Percentiles rank a stretch among this genome's conserved stretches.
These are phyloP conservation scores for Talaromyces liani DNA, from an alignment of 495 filamentous ascomycete genomes.

Conservation along the genomic window DNA sequence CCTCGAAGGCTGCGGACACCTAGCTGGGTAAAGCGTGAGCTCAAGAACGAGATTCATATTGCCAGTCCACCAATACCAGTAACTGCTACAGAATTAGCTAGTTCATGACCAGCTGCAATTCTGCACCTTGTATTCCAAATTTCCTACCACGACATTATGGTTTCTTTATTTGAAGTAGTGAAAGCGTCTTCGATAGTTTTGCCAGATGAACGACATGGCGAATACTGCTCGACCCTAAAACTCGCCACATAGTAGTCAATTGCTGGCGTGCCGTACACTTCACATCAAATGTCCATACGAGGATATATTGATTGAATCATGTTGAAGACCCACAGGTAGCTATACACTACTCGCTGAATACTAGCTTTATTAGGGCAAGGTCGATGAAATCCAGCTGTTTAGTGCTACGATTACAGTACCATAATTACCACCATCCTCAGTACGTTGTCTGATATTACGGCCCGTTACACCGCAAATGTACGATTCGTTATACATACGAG, in stretches of 20 bases:
- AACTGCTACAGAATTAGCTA: too few species aligned
- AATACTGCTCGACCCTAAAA: too few species aligned
- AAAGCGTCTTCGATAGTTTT: too few species aligned
- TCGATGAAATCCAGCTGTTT: not conserved
- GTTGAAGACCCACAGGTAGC: not conserved
- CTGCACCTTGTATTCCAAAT: not conserved
- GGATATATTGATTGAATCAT: too few species aligned
- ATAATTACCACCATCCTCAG: not conserved
- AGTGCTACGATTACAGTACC: not conserved
- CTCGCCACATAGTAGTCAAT: too few species aligned
- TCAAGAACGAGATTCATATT: too few species aligned
- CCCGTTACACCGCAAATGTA: not conserved
- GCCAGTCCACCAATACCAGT: too few species aligned
- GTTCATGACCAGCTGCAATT: too few species aligned
- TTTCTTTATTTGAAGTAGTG: too few species aligned
- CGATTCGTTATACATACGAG: not conserved
- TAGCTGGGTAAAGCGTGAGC: too few species aligned
- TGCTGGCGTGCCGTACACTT: not conserved
- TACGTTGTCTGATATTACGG: not conserved
- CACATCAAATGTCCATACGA: not conserved
- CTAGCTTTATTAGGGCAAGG: not conserved
- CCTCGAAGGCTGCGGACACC: too few species aligned
- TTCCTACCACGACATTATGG: not conserved
- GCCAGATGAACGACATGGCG: too few species aligned
- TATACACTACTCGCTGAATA: not conserved